Evolutionary conservation across 495 filamentous ascomycete species (phyloP).

Genomic region (Annulohypoxylon stygium): DNA sequence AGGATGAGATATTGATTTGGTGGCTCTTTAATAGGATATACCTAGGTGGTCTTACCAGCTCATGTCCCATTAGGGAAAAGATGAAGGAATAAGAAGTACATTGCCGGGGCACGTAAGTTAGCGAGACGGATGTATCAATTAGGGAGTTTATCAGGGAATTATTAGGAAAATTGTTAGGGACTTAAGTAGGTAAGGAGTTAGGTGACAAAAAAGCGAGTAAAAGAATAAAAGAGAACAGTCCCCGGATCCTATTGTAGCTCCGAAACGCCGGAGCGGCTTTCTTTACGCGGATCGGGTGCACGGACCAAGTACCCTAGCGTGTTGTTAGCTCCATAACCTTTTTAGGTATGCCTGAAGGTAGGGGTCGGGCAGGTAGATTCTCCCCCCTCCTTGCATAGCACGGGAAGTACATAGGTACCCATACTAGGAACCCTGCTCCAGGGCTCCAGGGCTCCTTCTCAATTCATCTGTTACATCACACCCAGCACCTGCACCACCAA

Average conservation of each 20-base stretch:
- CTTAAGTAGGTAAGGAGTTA: constrained; percentile 12
- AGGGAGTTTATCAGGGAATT: background rate
- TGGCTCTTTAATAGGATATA: background rate
- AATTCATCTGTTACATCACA: constrained; percentile 38
- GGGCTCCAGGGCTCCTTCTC: constrained; percentile 7
- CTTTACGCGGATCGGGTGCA: constrained; percentile 16
- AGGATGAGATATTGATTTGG: background rate
- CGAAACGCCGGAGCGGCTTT: constrained; percentile 33
- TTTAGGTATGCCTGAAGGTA: constrained; percentile 9
- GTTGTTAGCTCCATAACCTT: background rate
- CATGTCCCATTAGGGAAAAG: background rate
- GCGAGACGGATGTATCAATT: background rate
- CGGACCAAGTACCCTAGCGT: constrained; percentile 14
- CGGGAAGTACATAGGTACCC: background rate
- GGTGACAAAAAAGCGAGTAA: background rate
- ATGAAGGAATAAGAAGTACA: background rate
- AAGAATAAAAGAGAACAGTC: background rate
- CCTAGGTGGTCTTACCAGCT: background rate
- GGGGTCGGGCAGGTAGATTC: constrained; percentile 19
- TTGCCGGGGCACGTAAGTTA: background rate
- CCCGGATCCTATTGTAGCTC: constrained; percentile 41
- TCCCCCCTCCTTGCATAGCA: background rate
- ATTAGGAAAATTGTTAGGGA: background rate
- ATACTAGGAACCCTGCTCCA: no score
- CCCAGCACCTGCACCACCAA: background rate